Percentiles rank a stretch among this genome's conserved stretches.
phyloP scores from a whole-genome alignment of 345 rosid genomes.

The Syzygium oleosum region DNA sequence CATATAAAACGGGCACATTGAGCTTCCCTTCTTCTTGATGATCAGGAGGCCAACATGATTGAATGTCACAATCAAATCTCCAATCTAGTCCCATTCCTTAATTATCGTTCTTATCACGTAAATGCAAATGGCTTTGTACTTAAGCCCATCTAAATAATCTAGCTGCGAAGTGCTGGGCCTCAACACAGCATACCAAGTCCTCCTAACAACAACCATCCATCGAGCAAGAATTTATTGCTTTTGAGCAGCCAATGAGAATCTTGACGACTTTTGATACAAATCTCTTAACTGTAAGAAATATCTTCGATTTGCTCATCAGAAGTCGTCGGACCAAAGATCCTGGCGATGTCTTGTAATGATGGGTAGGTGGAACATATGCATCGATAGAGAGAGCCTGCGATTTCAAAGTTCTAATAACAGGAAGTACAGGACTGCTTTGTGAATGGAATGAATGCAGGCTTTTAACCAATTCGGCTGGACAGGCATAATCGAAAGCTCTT shows the following conservation, averaged over 20 bases:
- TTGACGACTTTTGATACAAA: neutral
- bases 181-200: neutral
- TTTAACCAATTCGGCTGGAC: neutral
- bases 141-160: neutral
- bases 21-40: neutral
- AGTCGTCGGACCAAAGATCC: neutral
- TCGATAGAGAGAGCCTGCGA: neutral
- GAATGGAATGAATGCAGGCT: neutral
- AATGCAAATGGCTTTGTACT: neutral
- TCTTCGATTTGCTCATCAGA: neutral
- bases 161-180: neutral
- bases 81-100: neutral
- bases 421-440: neutral
- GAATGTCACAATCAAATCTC: neutral
- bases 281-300: neutral
- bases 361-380: neutral
- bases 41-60: neutral
- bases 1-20: neutral
- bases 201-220: neutral
- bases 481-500: neutral
- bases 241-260: neutral
- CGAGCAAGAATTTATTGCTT: neutral
- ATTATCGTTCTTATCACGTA: neutral
- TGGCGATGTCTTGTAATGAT: neutral
- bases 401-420: neutral